A percentile compares a stretch with the other conserved stretches of the same genome.
Evolutionary conservation across 805 yeast species (phyloP).

Genomic region (Cyberlindnera samutprakarnensis): DNA sequence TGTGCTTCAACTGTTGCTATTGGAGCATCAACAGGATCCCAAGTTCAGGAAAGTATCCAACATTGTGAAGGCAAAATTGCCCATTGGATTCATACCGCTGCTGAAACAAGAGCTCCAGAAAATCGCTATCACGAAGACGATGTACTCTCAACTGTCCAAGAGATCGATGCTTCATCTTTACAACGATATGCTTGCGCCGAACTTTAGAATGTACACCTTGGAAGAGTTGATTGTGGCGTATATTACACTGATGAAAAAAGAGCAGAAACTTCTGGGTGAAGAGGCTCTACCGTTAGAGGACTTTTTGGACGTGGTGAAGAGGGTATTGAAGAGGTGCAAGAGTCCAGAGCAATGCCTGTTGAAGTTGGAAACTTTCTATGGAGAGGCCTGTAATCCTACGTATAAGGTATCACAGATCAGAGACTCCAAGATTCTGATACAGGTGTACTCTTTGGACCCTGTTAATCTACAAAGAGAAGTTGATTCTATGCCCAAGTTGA

Average conservation of each 20-base stretch:
- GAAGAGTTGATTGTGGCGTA: slow-evolving; percentile 45
- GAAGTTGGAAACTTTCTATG: slow-evolving; percentile 1
- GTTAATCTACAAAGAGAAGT: slow-evolving; percentile 49
- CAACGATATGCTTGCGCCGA: slow-evolving; percentile 41
- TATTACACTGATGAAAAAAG: slow-evolving; percentile 46
- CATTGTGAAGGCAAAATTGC: slow-evolving; percentile 21
- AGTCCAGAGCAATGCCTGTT: not conserved
- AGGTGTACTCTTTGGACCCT: slow-evolving; percentile 42
- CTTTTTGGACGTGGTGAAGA: slow-evolving; percentile 1
- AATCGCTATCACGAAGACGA: slow-evolving; percentile 38
- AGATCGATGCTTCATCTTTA: slow-evolving; percentile 56
- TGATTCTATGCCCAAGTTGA: slow-evolving; percentile 33
- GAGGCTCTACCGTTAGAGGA: slow-evolving; percentile 3
- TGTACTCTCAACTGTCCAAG: slow-evolving; percentile 36
- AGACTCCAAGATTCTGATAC: slow-evolving; percentile 37
- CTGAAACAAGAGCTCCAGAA: slow-evolving; percentile 35
- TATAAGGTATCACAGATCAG: slow-evolving; percentile 50
- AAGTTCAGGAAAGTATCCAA: slow-evolving; percentile 34
- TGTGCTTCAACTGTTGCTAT: slow-evolving; percentile 44
- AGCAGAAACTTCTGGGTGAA: slow-evolving; percentile 29
- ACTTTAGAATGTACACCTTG: slow-evolving; percentile 25
- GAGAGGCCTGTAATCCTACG: slow-evolving; percentile 30
- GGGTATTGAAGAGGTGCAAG: not conserved
- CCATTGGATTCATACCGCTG: slow-evolving; percentile 25
- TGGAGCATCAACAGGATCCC: slow-evolving; percentile 60